These are phyloP conservation scores for Kazachstania martiniae DNA, from an alignment of 805 yeast species.

Conservation along the genomic window DNA sequence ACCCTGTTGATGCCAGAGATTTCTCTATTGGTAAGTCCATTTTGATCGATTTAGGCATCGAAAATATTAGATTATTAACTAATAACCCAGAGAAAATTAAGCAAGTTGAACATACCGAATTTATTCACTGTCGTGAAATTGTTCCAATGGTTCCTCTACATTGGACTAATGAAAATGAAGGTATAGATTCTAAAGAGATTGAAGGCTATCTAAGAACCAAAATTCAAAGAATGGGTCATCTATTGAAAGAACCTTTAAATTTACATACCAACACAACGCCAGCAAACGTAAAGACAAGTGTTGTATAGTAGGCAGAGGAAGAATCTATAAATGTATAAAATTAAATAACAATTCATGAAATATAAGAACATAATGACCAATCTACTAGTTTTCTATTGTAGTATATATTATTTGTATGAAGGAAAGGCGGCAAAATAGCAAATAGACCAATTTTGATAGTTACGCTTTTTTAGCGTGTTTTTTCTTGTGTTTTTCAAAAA, in stretches of 20 bases:
- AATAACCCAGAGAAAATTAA: conserved; percentile 93
- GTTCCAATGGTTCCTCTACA: conserved; percentile 96
- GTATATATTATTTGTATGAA: too few species aligned
- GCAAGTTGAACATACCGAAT: conserved; percentile 82
- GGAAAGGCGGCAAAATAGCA: too few species aligned
- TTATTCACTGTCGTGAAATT: conserved; percentile 70
- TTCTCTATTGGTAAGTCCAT: conserved; percentile 93
- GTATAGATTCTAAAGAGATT: conserved; percentile 75
- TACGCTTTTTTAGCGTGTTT: too few species aligned
- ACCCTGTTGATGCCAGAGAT: conserved; percentile 96
- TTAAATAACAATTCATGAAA: too few species aligned
- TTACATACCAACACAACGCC: conserved; percentile 19
- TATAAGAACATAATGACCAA: too few species aligned
- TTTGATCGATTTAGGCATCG: conserved; percentile 67
- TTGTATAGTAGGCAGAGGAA: too few species aligned
- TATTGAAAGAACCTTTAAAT: conserved; percentile 42
- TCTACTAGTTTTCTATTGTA: too few species aligned
- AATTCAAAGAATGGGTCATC: conserved; percentile 95
- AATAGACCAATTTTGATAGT: too few species aligned
- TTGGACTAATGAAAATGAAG: conserved; percentile 54
- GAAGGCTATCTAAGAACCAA: conserved; percentile 91
- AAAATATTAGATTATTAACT: conserved; percentile 66
- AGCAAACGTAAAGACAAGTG: not conserved
- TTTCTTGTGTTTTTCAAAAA: too few species aligned
- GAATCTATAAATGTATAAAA: too few species aligned